Percentiles rank a stretch among this genome's conserved stretches.
These are phyloP conservation scores for Chalaropsis thielavioides DNA, from an alignment of 2,329 filamentous ascomycete species.

Conservation along the genomic window DNA sequence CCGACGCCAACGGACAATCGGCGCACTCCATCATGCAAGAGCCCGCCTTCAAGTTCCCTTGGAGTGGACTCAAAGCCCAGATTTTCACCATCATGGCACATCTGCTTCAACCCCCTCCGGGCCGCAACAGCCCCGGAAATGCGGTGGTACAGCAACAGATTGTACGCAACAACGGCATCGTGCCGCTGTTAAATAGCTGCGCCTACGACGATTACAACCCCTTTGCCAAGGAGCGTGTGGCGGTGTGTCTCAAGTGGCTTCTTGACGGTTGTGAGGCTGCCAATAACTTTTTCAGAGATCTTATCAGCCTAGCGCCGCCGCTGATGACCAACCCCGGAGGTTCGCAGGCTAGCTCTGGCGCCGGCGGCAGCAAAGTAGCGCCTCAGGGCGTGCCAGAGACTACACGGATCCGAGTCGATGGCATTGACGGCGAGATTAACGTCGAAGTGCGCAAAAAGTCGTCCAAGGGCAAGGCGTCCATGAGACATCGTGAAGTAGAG, in stretches of 20 bases:
- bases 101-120: slow-evolving; percentile 67
- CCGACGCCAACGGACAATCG: slow-evolving; percentile 6
- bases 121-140: slow-evolving; percentile 46
- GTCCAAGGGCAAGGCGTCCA: slow-evolving; percentile 17
- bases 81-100: slow-evolving; percentile 82
- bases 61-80: slow-evolving; percentile 73
- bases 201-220: slow-evolving; percentile 86
- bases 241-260: slow-evolving; percentile 74
- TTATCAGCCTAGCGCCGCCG: slow-evolving; percentile 34
- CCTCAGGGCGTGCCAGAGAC: slow-evolving; percentile 8
- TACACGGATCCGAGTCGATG: slow-evolving; percentile 35
- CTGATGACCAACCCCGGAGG: slow-evolving; percentile 11
- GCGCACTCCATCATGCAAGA: slow-evolving; percentile 39
- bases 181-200: slow-evolving; percentile 77
- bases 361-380: neutral
- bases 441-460: slow-evolving; percentile 32
- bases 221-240: slow-evolving; percentile 82
- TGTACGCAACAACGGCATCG: slow-evolving; percentile 68
- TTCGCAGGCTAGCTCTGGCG: neutral
- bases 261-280: slow-evolving; percentile 62
- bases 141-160: slow-evolving; percentile 78
- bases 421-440: slow-evolving; percentile 41
- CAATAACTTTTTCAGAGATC: slow-evolving; percentile 53
- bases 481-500: slow-evolving; percentile 15
- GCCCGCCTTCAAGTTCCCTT: slow-evolving; percentile 48